Base-by-base conservation (phyloP, 257 asterid species). In the Plantago elongata region DNA sequence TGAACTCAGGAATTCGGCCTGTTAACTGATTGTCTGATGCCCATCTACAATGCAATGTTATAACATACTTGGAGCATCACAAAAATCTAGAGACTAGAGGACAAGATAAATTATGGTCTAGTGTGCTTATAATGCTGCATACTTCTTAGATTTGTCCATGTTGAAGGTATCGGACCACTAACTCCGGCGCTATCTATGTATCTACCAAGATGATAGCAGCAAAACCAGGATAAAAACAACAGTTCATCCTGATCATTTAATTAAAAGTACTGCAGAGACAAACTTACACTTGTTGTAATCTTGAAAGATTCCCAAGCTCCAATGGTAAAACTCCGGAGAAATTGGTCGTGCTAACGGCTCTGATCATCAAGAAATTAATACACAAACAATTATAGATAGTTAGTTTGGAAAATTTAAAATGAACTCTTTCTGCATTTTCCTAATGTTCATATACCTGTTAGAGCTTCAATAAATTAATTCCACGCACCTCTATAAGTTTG, bases 1-100 rank as follows among this genome's bases (percentile, higher is more conserved):
- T 78, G 75, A 90, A 90, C 62, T 72, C 81, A 0, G 97, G 97
- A 77, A 86, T 79, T 70, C 8, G 74, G 47, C 97, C 95, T 0
- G 88, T 87, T 54, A 87, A 79, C 13, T 40, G 76, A 74, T 71
- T 84, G 67, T 87, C 91, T 4, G 85, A 81, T 17, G 70, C 89
- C 94, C 89, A 84, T 65, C 95, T 86, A 79, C 60, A 67, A 71
- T 34, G 54, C 30, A 72, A 22, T 22, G 1, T 22, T 22, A 55
- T 52, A 52, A 71, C 22, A 45, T 30, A 62, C 72, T 69, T 48
- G 51, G 34, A 47, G 52, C 9, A 11, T 52, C 18, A 7, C 17
- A 4, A 5, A 5, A 11, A 14, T 55, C 56, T 13, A 54, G 40
- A 51, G 18, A 3, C 17, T 42, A 40, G n/a, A 44, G 37, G 7